A percentile compares a stretch with the other conserved stretches of the same genome.
Conservation (phyloP, 352 stramenopile genomes). For the Discostella stelligera region DNA sequence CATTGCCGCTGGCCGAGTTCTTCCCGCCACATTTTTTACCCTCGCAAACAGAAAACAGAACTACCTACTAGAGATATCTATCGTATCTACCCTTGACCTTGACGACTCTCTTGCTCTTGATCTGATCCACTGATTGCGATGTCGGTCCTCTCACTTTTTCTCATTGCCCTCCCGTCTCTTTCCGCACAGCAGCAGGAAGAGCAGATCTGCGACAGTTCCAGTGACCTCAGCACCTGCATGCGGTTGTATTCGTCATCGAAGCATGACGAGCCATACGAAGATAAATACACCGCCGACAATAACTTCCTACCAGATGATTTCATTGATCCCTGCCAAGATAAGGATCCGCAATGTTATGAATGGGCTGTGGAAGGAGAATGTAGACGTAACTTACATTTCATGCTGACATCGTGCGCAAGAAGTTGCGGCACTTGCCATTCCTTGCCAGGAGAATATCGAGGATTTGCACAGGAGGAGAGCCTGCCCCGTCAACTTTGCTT, state of each 20-base stretch:
- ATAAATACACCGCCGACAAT: neutral
- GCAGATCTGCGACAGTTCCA: neutral
- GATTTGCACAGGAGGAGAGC: neutral
- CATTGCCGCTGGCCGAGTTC: no score
- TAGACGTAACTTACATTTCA: conserved; percentile 26
- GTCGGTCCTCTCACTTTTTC: neutral
- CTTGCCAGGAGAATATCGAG: neutral
- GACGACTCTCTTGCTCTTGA: no score
- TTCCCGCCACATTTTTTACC: no score
- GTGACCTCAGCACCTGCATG: neutral
- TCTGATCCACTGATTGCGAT: neutral
- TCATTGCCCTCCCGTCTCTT: neutral
- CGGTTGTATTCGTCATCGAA: neutral
- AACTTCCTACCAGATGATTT: conserved; percentile 22
- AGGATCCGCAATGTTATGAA: conserved; percentile 7
- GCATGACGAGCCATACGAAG: neutral
- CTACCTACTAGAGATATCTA: no score
- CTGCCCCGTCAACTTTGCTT: conserved; percentile 15
- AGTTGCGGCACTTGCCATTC: conserved; percentile 38
- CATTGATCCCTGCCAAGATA: conserved; percentile 38
- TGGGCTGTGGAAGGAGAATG: conserved; percentile 44
- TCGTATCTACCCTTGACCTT: no score
- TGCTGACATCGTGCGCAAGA: conserved; percentile 28
- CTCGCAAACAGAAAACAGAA: no score
- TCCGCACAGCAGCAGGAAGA: neutral